Base-by-base conservation (phyloP, 2,329 filamentous ascomycete species). In the Nothomitra cinnamomea region DNA sequence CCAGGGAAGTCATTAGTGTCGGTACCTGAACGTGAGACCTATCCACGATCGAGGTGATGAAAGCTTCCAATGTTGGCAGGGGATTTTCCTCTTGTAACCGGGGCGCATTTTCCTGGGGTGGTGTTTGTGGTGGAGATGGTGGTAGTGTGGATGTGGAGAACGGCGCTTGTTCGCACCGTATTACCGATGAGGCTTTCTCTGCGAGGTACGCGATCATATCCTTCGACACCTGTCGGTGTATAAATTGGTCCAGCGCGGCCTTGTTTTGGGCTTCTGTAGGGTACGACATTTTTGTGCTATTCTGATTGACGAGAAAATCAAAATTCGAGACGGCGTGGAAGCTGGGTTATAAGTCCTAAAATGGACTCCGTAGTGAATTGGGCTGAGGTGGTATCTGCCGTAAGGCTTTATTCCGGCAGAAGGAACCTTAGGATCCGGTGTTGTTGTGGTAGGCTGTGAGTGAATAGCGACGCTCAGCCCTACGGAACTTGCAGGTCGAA, bases 21-120 rank as follows among this genome's bases (percentile, higher is more conserved):
- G 92, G 87, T 53, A 95, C 89, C 74, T 96, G 90, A 28, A 96
- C 92, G 67, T 95, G 94, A 59, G 90, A 96, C 56, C 85, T 84
- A 64, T 87, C 80, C 57, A 96, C 89, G 28, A 98, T 77, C 58
- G 88, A 87, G 51, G 80, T 83, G 70, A 98, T 96, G 75, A 96
- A 98, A 55, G 82, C 78, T 67, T 95, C 87, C 36, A 96, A 73
- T 0, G 85, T 82, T 2, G 92, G 92, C 32, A 98, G 64, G 25
- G 63, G 54, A 25, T 69, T 64, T 56, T 74, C 53, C 32, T 54
- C 32, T n/a, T 19, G 17, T 19, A 48, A 25, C 40, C 24, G 41
- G 12, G 45, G 43, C 13, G 40, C 3, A 24, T 48, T 24, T 6
- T 49, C 22, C 21, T 22, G 50, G 13, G 53, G 54, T 13, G 53